Conservation (phyloP, 371 early-diverging fungal genomes). For the Batrachochytrium dendrobatidis region DNA sequence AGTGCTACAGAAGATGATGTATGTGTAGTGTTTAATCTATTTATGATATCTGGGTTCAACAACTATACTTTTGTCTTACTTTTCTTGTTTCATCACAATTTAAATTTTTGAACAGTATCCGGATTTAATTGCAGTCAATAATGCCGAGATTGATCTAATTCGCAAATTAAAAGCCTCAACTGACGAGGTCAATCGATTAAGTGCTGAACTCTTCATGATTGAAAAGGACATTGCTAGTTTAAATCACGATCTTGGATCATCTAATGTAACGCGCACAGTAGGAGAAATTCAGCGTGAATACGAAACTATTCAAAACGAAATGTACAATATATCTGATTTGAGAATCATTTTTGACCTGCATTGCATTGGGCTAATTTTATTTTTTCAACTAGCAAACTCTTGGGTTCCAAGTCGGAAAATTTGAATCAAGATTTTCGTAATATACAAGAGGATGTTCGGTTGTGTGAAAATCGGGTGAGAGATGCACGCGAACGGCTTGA, state of each 20-base stretch:
- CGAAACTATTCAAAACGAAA: slow-evolving; percentile 40
- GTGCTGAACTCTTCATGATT: slow-evolving; percentile 32
- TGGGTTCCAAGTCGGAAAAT: slow-evolving; percentile 48
- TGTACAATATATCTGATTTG: slow-evolving; percentile 23
- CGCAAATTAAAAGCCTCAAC: slow-evolving; percentile 23
- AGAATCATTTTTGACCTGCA: neutral
- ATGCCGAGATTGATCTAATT: too few relatives aligned
- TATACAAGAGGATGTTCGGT: slow-evolving; percentile 37
- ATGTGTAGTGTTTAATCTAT: too few relatives aligned
- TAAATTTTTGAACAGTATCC: too few relatives aligned
- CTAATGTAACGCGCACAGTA: slow-evolving; percentile 58
- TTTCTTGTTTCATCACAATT: too few relatives aligned
- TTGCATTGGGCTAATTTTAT: neutral
- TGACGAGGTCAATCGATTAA: slow-evolving; percentile 34
- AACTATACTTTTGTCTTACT: too few relatives aligned
- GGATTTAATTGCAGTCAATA: too few relatives aligned
- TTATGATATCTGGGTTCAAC: too few relatives aligned
- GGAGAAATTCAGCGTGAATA: slow-evolving; percentile 61
- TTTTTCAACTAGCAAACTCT: slow-evolving; percentile 12
- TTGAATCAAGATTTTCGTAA: slow-evolving; percentile 39
- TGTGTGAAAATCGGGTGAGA: slow-evolving; percentile 42
- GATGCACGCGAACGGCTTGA: slow-evolving; percentile 38
- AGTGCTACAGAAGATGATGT: too few relatives aligned
- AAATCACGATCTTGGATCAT: slow-evolving; percentile 49
- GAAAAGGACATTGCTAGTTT: slow-evolving; percentile 37